These are phyloP conservation scores for Caryopteris hybrid DNA, from an alignment of 305 asterid genomes.

Conservation along the genomic window DNA sequence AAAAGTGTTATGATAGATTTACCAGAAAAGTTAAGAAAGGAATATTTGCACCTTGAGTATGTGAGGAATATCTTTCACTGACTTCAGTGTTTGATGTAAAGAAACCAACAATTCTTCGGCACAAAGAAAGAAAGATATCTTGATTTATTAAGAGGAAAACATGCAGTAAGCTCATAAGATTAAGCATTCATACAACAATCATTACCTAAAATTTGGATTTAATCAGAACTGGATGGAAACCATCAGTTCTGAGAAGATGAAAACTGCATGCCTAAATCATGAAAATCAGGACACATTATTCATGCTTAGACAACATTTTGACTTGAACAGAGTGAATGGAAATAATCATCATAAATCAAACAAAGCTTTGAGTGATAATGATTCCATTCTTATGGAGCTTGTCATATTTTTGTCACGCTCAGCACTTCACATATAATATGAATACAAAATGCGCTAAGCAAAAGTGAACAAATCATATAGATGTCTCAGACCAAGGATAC, in stretches of 20 bases:
- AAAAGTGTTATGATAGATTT: constrained; percentile 11
- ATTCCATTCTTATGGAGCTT: constrained; percentile 14
- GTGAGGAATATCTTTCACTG: constrained; percentile 85
- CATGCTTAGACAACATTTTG: constrained; percentile 4
- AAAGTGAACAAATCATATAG: background rate
- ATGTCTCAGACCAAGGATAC: constrained; percentile 58
- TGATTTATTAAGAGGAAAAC: constrained; percentile 37
- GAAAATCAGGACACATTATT: background rate
- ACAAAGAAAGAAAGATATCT: constrained; percentile 86
- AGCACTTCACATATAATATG: constrained; percentile 6
- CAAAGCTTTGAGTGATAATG: constrained; percentile 13
- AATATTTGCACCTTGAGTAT: constrained; percentile 64
- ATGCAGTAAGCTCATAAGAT: constrained; percentile 13
- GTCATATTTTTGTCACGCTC: constrained; percentile 1
- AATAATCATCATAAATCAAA: constrained; percentile 10
- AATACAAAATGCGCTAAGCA: background rate
- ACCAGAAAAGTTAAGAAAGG: constrained; percentile 19
- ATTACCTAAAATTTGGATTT: constrained; percentile 1
- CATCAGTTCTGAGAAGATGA: constrained; percentile 1
- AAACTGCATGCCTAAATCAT: background rate
- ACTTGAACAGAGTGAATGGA: background rate
- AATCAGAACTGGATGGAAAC: constrained; percentile 7
- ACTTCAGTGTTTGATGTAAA: constrained; percentile 84
- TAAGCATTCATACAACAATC: constrained; percentile 12
- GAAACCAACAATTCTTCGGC: constrained; percentile 82